A percentile compares a stretch with the other conserved stretches of the same genome.
These are phyloP conservation scores for Strigomonas galati DNA, from an alignment of 208 protist genomes.

Conservation along the genomic window DNA sequence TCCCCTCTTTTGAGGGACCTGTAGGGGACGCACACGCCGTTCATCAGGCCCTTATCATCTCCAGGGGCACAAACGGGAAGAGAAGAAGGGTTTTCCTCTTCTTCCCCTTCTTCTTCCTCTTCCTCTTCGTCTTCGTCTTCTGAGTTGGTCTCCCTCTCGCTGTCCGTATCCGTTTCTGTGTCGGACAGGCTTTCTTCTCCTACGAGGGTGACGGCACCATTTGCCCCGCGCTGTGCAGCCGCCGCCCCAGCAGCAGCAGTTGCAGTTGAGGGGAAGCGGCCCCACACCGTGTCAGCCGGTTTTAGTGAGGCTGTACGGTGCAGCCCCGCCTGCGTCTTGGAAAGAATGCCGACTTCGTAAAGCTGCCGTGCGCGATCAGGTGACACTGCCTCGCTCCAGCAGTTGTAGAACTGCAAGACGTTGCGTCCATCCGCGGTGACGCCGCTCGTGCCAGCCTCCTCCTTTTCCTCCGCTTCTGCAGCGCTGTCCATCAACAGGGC, in stretches of 20 bases:
- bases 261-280: no score
- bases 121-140: slow-evolving; percentile 16
- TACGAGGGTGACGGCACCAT: not conserved
- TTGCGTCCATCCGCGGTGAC: not conserved
- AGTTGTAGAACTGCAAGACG: not conserved
- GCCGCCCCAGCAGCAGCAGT: no score
- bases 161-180: not conserved
- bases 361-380: not conserved
- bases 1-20: not conserved
- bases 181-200: slow-evolving; percentile 7
- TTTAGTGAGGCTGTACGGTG: not conserved
- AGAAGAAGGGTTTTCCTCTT: not conserved
- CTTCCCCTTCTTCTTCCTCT: slow-evolving; percentile 11
- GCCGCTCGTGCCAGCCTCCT: not conserved
- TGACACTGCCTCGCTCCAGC: not conserved
- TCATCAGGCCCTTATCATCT: not conserved
- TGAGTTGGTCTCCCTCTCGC: not conserved
- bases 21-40: not conserved
- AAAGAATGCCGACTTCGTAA: not conserved
- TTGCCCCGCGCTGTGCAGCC: not conserved
- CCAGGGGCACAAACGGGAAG: not conserved
- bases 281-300: no score
- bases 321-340: not conserved
- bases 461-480: not conserved
- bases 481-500: not conserved